These are phyloP conservation scores for Ceratocystis smalleyi DNA, from an alignment of 2,329 filamentous ascomycete genomes.

Conservation along the genomic window DNA sequence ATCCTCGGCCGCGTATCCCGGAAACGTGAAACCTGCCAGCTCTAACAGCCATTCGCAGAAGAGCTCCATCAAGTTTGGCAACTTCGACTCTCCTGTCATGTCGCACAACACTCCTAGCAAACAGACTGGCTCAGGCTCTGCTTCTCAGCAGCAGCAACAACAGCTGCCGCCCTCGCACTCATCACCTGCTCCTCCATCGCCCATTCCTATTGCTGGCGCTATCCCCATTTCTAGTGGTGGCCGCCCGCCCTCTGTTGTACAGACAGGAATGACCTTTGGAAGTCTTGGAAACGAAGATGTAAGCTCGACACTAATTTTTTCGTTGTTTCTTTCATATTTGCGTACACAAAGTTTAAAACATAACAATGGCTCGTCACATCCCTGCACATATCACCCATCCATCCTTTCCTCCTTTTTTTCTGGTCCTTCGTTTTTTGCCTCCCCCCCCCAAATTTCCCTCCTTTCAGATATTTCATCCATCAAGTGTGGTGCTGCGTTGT, in stretches of 20 bases:
- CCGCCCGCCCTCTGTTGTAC: conserved; percentile 65
- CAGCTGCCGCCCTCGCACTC: conserved; percentile 54
- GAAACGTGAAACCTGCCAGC: conserved; percentile 67
- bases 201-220: conserved; percentile 75
- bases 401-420: neutral
- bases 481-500: too few species aligned
- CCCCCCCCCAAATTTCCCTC: neutral
- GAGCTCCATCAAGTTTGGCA: conserved; percentile 67
- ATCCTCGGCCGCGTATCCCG: conserved; percentile 55
- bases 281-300: conserved; percentile 63
- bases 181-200: conserved; percentile 68
- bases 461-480: neutral
- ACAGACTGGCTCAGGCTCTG: conserved; percentile 34
- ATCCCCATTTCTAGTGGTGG: conserved; percentile 44
- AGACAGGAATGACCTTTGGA: conserved; percentile 64
- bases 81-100: conserved; percentile 51
- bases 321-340: conserved; percentile 11
- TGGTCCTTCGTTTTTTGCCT: conserved; percentile 17
- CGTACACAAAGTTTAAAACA: neutral
- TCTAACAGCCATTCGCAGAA: conserved; percentile 37
- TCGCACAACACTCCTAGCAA: conserved; percentile 46
- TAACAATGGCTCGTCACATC: neutral
- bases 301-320: conserved; percentile 42
- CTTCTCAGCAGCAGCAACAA: conserved; percentile 46
- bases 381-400: neutral